Percentiles rank a stretch among this genome's conserved stretches.
Conservation (phyloP, 805 yeast genomes). For the Metschnikowia santaceciliae region DNA sequence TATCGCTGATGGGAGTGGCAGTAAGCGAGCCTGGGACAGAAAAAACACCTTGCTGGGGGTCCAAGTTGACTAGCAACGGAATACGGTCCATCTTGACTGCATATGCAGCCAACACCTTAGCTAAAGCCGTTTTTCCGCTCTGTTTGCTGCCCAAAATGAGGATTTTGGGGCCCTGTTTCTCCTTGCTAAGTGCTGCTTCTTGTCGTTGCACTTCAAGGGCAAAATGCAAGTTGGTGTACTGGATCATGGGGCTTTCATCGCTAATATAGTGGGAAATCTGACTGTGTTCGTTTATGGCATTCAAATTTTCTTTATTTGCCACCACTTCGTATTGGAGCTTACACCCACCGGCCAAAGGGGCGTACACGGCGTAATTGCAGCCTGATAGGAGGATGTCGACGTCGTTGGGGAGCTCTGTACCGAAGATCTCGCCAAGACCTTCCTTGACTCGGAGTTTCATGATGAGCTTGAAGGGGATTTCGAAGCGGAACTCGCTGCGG, state of each 20-base stretch:
- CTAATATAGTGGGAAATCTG: slow-evolving; percentile 57
- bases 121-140: slow-evolving; percentile 76
- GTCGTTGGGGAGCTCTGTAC: slow-evolving; percentile 83
- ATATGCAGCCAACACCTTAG: slow-evolving; percentile 68
- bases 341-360: slow-evolving; percentile 59
- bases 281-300: slow-evolving; percentile 30
- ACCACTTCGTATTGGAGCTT: slow-evolving; percentile 43
- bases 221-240: slow-evolving; percentile 67
- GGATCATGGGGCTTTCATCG: slow-evolving; percentile 65
- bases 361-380: slow-evolving; percentile 34
- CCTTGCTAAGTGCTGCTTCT: slow-evolving; percentile 22
- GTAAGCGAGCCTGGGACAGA: slow-evolving; percentile 79
- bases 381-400: slow-evolving; percentile 43
- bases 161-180: slow-evolving; percentile 52
- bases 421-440: slow-evolving; percentile 88
- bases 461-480: slow-evolving; percentile 50
- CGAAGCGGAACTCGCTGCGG: slow-evolving; percentile 74
- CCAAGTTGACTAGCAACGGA: slow-evolving; percentile 75
- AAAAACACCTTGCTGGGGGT: slow-evolving; percentile 69
- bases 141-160: slow-evolving; percentile 68
- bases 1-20: slow-evolving; percentile 80
- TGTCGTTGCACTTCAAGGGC: slow-evolving; percentile 58
- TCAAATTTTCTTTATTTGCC: slow-evolving; percentile 24
- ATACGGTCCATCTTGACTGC: slow-evolving; percentile 63
- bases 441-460: slow-evolving; percentile 48